Base-by-base conservation (phyloP, 2,329 filamentous ascomycete genomes). In the Dactylellina drechsleri region DNA sequence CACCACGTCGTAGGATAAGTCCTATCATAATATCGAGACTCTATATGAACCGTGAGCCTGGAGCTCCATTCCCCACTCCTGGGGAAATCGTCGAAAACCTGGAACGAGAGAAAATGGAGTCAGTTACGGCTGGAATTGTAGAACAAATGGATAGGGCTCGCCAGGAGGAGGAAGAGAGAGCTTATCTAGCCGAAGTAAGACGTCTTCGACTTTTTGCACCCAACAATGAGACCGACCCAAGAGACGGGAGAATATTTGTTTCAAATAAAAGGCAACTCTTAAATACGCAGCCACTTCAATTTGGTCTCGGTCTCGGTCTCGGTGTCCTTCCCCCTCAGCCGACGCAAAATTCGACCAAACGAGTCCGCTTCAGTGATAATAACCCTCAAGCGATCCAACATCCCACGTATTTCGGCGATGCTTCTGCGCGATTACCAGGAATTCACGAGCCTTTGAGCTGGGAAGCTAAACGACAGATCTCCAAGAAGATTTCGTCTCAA, bases 371-470 rank as follows among this genome's bases (percentile, higher is more conserved):
- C n/a, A n/a, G n/a, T n/a, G n/a, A n/a, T n/a, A n/a, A n/a, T n/a
- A n/a, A n/a, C n/a, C 40, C 13, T 36, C 15, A 36, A 56, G 16
- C 3, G 23, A n/a, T 40, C 2, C 50, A 54, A 31, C 12, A 15
- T 16, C 50, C 50, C 5, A 28, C 26, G 7, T 3, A 7, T 28
- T 3, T 28, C 7, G 26, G 26, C 26, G 26, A 7, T 28, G 26
- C 26, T 7, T 28, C 26, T 7, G 12, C n/a, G 28, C 54, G 54
- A n/a, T 20, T 58, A 20, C 54, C 54, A 15, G 54, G 54, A 20
- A 58, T 58, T 16, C 54, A 45, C 23, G 54, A 58, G 2, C 54
- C 54, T 3, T 36, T 58, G 15, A 43, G 31, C n/a, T 5, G 16
- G 16, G 31, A 40, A 6, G 28, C 53, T 40, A 53, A 53, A 31